Percentiles rank a stretch among this genome's conserved stretches.
These are phyloP conservation scores for Parachlorella kessleri DNA, from an alignment of 139 green algal species.

Conservation along the genomic window DNA sequence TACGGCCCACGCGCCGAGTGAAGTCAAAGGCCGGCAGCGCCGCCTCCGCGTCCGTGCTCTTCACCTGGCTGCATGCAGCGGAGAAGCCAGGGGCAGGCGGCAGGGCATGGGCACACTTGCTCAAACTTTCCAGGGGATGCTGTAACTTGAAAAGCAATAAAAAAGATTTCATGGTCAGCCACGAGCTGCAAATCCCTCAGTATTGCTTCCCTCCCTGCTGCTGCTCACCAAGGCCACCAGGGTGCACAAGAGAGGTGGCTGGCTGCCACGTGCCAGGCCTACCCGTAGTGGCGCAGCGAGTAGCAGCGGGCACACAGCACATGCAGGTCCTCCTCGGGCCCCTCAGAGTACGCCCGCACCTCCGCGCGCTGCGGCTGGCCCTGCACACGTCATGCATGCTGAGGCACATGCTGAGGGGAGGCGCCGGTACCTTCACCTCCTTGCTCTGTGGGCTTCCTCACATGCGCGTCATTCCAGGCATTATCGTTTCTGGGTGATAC, in stretches of 20 bases:
- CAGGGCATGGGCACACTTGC: too few relatives aligned
- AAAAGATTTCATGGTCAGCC: neutral
- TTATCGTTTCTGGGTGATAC: too few relatives aligned
- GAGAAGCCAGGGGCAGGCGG: too few relatives aligned
- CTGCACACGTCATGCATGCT: too few relatives aligned
- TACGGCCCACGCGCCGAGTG: conserved; percentile 68
- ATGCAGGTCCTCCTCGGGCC: conserved; percentile 13
- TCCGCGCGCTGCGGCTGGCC: neutral
- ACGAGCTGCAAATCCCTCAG: too few relatives aligned
- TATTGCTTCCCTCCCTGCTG: too few relatives aligned
- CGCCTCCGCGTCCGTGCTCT: conserved; percentile 61
- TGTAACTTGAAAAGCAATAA: neutral
- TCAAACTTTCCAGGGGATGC: neutral
- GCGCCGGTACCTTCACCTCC: too few relatives aligned
- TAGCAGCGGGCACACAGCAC: conserved; percentile 92
- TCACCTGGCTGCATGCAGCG: conserved; percentile 56
- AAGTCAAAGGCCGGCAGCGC: conserved; percentile 86
- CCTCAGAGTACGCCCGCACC: conserved; percentile 6
- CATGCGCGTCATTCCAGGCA: too few relatives aligned
- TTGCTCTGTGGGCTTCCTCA: too few relatives aligned
- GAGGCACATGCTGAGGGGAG: too few relatives aligned
- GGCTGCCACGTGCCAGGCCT: conserved; percentile 4
- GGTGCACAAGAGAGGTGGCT: too few relatives aligned
- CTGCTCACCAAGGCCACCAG: too few relatives aligned
- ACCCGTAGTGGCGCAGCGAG: conserved; percentile 85